These are phyloP conservation scores for Candida ponderosae DNA, from an alignment of 805 yeast species.

Conservation along the genomic window DNA sequence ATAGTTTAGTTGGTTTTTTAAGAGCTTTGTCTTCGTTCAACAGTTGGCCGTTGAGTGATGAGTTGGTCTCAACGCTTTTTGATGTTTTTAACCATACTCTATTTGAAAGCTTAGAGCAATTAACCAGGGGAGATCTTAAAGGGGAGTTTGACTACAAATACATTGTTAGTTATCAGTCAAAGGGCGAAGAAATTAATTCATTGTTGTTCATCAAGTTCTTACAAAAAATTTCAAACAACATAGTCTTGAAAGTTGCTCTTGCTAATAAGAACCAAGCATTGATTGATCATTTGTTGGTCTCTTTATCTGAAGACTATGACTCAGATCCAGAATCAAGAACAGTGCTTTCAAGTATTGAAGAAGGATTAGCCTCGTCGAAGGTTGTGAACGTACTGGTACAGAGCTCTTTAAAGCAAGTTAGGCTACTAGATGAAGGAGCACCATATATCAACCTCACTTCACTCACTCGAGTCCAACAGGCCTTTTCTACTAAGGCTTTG, in stretches of 20 bases:
- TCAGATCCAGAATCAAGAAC: conserved; percentile 16
- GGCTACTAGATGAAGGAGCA: conserved; percentile 46
- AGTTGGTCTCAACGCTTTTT: conserved; percentile 20
- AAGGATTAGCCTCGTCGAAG: too few species aligned
- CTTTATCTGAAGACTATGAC: conserved; percentile 19
- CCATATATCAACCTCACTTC: conserved; percentile 47
- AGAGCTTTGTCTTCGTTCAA: conserved; percentile 19
- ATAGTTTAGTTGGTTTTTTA: conserved; percentile 31
- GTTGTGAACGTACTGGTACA: conserved; percentile 8
- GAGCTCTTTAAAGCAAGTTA: conserved; percentile 15
- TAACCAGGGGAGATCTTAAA: conserved; percentile 26
- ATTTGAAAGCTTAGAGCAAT: conserved; percentile 13
- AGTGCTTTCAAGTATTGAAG: conserved; percentile 8
- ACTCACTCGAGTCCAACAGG: conserved; percentile 36
- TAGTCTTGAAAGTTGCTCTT: conserved; percentile 5
- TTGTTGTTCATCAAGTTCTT: conserved; percentile 23
- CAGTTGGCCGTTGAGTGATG: too few species aligned
- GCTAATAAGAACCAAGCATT: conserved; percentile 11
- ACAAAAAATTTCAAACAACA: conserved; percentile 11
- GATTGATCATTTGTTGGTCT: conserved; percentile 24
- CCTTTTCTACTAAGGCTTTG: conserved; percentile 45
- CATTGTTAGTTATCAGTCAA: conserved; percentile 25
- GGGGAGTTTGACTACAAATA: conserved; percentile 20
- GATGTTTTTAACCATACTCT: conserved; percentile 9
- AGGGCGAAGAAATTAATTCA: conserved; percentile 27